A percentile compares a stretch with the other conserved stretches of the same genome.
Conservation (phyloP, 495 filamentous ascomycete species). For the Polyplosphaeria fusca region DNA sequence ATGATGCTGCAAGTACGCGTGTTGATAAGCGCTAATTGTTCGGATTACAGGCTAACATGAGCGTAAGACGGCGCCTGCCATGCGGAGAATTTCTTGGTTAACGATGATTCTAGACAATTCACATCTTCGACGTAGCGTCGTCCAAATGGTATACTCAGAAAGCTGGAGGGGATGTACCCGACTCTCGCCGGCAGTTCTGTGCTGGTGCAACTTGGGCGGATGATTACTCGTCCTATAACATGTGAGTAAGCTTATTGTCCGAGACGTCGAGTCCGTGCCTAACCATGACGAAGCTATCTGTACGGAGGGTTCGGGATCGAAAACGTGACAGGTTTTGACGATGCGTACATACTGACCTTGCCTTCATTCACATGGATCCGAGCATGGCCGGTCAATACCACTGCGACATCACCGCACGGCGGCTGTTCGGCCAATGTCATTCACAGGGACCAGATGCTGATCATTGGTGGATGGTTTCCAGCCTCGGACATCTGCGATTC, state of each 20-base stretch:
- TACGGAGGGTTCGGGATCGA: conserved; percentile 50
- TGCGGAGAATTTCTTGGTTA: background rate
- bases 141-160: conserved; percentile 55
- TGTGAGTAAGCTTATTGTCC: conserved; percentile 41
- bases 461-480: conserved; percentile 48
- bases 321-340: conserved; percentile 50
- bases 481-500: conserved; percentile 36
- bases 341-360: conserved; percentile 56
- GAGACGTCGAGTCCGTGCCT: background rate
- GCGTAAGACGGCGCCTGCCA: conserved; percentile 23
- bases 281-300: conserved; percentile 44
- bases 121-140: conserved; percentile 51
- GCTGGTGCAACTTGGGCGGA: conserved; percentile 51
- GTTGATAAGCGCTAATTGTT: conserved; percentile 6
- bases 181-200: conserved; percentile 51
- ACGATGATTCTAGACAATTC: conserved; percentile 37
- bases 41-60: conserved; percentile 34
- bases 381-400: conserved; percentile 41
- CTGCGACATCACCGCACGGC: conserved; percentile 42
- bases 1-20: background rate
- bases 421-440: conserved; percentile 53
- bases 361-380: conserved; percentile 56
- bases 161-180: conserved; percentile 48
- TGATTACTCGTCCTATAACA: conserved; percentile 56
- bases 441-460: conserved; percentile 45